phyloP scores from a whole-genome alignment of 257 asterid species.

The Nicotiana benthamiana region DNA sequence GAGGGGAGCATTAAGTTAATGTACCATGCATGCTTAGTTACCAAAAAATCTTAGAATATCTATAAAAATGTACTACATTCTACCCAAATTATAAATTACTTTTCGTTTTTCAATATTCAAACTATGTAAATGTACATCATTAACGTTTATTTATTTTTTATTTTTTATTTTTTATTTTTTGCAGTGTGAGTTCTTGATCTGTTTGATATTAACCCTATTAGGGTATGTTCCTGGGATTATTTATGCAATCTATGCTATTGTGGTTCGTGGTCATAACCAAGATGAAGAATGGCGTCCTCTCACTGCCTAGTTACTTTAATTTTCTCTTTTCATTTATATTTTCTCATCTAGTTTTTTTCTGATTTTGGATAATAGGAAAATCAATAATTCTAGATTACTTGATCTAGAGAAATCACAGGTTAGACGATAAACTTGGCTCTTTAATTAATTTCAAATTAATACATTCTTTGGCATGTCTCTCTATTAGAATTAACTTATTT shows the following conservation, averaged over 20 bases:
- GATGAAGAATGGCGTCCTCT: constrained; percentile 34
- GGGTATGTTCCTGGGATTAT: constrained; percentile 60
- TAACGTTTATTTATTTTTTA: background rate
- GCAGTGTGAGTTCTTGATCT: constrained; percentile 57
- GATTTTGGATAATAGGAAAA: background rate
- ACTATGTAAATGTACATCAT: no score
- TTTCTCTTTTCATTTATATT: background rate
- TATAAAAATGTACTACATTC: no score
- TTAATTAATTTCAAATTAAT: background rate
- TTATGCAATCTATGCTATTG: constrained; percentile 52
- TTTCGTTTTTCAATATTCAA: no score
- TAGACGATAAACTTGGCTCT: background rate
- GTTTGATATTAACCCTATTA: constrained; percentile 28
- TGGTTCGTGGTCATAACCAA: constrained; percentile 23
- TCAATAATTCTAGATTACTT: background rate
- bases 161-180: background rate
- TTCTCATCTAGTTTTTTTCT: background rate
- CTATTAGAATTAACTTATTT: background rate
- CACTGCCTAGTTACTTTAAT: constrained; percentile 15
- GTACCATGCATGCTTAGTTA: no score
- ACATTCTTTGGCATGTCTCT: background rate
- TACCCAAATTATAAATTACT: no score
- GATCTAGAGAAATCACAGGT: background rate
- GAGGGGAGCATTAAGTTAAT: background rate
- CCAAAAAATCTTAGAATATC: no score